Conservation (phyloP, 768 basidiomycete species). For the Auricularia cornea region DNA sequence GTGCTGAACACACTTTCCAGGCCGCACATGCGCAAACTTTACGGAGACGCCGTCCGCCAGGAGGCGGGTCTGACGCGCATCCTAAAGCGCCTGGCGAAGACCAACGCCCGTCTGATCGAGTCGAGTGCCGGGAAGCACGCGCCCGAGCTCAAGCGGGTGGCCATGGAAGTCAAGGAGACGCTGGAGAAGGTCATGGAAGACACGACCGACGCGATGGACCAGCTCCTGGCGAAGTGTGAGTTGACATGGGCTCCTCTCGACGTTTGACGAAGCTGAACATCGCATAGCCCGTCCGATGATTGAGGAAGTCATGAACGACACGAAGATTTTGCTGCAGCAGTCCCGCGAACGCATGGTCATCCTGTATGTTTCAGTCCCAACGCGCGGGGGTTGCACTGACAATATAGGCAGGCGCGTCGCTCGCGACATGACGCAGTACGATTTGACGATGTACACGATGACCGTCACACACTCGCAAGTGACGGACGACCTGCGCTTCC, state of each 20-base stretch:
- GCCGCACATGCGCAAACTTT: slow-evolving; percentile 97
- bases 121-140: slow-evolving; percentile 71
- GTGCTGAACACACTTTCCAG: slow-evolving; percentile 30
- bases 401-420: slow-evolving; percentile 58
- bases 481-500: slow-evolving; percentile 54
- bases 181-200: slow-evolving; percentile 95
- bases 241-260: slow-evolving; percentile 7
- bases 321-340: slow-evolving; percentile 83
- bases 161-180: slow-evolving; percentile 85
- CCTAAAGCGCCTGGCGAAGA: slow-evolving; percentile 85
- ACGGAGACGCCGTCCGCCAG: slow-evolving; percentile 87
- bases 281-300: slow-evolving; percentile 73
- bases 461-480: slow-evolving; percentile 46
- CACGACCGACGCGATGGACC: slow-evolving; percentile 86
- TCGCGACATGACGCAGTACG: slow-evolving; percentile 70
- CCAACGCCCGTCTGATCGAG: slow-evolving; percentile 70
- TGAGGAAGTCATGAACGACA: slow-evolving; percentile 86
- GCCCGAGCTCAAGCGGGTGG: slow-evolving; percentile 75
- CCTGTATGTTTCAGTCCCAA: slow-evolving; percentile 48
- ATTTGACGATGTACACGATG: slow-evolving; percentile 70
- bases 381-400: neutral
- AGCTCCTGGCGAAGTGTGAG: slow-evolving; percentile 86
- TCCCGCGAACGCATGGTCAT: slow-evolving; percentile 87
- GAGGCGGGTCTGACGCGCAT: slow-evolving; percentile 98
- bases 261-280: slow-evolving; percentile 1